Percentiles rank a stretch among this genome's conserved stretches.
Evolutionary conservation across 768 basidiomycete genomes (phyloP).

Genomic region (Trametes sanguinea): DNA sequence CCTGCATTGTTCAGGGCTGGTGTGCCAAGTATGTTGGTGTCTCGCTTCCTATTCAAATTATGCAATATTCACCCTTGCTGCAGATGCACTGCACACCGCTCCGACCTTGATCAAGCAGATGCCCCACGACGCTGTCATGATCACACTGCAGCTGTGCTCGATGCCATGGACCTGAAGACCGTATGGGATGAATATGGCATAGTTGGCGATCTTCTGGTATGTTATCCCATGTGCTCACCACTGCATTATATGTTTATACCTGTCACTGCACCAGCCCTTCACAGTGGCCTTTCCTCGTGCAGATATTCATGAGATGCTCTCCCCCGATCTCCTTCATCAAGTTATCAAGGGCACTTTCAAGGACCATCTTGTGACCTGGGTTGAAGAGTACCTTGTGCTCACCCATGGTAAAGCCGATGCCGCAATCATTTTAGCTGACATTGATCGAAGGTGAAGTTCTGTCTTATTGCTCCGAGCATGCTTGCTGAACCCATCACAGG

Average conservation of each 20-base stretch:
- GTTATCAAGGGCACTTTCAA: slow-evolving; percentile 30
- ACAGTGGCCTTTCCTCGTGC: background rate
- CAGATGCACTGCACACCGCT: slow-evolving; percentile 18
- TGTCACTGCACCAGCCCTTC: no score
- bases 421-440: slow-evolving; percentile 19
- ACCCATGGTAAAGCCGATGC: slow-evolving; percentile 8
- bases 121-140: background rate
- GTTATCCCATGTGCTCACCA: no score
- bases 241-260: no score
- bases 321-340: slow-evolving; percentile 28
- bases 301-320: slow-evolving; percentile 27
- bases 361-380: slow-evolving; percentile 30
- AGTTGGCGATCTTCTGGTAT: slow-evolving; percentile 7
- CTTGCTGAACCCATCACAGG: no score
- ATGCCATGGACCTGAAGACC: background rate
- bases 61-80: background rate
- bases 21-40: slow-evolving; percentile 24
- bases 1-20: slow-evolving; percentile 27
- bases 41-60: no score
- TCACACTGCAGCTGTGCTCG: background rate
- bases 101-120: slow-evolving; percentile 9
- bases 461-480: background rate
- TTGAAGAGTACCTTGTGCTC: slow-evolving; percentile 18
- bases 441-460: slow-evolving; percentile 21
- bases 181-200: slow-evolving; percentile 16